Evolutionary conservation across 2,329 filamentous ascomycete species (phyloP).

Genomic region (Aspergillus hortae): DNA sequence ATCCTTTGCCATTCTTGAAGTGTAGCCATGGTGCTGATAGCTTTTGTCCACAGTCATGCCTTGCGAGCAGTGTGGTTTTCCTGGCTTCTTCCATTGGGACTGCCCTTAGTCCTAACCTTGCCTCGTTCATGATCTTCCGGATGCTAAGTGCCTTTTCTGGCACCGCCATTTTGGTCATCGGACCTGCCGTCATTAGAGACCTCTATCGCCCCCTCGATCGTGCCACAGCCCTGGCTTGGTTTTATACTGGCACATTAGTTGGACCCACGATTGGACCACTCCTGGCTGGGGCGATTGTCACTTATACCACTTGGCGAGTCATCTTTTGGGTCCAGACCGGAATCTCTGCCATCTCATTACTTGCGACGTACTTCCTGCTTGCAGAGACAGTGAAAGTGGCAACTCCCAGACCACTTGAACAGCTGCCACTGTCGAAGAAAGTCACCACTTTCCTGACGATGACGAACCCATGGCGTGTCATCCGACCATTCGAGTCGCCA

Average conservation of each 20-base stretch:
- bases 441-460: neutral
- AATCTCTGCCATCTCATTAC: neutral
- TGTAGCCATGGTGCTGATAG: neutral
- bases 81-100: neutral
- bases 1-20: neutral
- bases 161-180: constrained; percentile 1
- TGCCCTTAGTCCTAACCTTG: neutral
- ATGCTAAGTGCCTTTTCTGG: neutral
- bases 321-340: constrained; percentile 1
- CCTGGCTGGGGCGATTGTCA: constrained; percentile 1
- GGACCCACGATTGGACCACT: neutral
- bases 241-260: neutral
- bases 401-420: neutral
- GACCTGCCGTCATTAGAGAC: neutral
- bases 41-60: neutral
- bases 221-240: neutral
- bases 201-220: neutral
- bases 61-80: neutral
- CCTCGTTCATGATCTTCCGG: neutral
- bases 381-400: neutral
- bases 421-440: neutral
- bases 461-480: neutral
- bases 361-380: neutral
- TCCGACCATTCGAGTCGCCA: neutral
- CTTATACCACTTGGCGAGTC: constrained; percentile 3